Conservation (phyloP, 495 filamentous ascomycete species). For the Parathielavia hyrcaniae region DNA sequence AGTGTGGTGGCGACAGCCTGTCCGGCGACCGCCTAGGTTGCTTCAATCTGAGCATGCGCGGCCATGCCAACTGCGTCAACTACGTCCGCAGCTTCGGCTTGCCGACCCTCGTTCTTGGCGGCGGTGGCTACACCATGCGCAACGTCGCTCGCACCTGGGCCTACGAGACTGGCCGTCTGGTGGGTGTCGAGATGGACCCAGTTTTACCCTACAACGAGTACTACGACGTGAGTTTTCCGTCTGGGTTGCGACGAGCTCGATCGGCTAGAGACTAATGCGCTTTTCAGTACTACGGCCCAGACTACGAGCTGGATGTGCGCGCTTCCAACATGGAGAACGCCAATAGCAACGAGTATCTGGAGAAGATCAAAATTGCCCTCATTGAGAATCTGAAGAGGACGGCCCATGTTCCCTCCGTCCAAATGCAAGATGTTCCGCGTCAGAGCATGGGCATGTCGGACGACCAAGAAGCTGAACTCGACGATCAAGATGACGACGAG, state of each 20-base stretch:
- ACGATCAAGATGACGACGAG: conserved; percentile 84
- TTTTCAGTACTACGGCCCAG: conserved; percentile 86
- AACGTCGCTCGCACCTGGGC: conserved; percentile 98
- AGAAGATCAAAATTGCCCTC: conserved; percentile 89
- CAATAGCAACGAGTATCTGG: conserved; percentile 87
- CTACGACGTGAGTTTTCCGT: conserved; percentile 76
- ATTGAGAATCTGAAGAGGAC: conserved; percentile 91
- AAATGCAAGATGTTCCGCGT: conserved; percentile 91
- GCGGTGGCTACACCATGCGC: conserved; percentile 97
- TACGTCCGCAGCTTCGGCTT: conserved; percentile 90
- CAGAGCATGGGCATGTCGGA: conserved; percentile 63
- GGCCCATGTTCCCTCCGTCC: conserved; percentile 81
- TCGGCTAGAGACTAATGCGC: conserved; percentile 37
- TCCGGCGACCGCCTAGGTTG: conserved; percentile 93
- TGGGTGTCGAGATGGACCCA: conserved; percentile 69
- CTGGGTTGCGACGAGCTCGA: neutral
- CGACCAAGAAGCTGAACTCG: conserved; percentile 80
- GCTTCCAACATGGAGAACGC: conserved; percentile 99
- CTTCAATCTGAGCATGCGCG: conserved; percentile 97
- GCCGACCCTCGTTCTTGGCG: conserved; percentile 86
- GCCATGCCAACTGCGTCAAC: conserved; percentile 95
- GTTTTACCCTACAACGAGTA: conserved; percentile 97
- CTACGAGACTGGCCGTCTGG: conserved; percentile 86
- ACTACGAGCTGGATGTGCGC: conserved; percentile 91
- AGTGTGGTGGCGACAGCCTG: conserved; percentile 93